Percentiles rank a stretch among this genome's conserved stretches.
Conservation (phyloP, 306 rosid genomes). For the Vachellia pachyceras region DNA sequence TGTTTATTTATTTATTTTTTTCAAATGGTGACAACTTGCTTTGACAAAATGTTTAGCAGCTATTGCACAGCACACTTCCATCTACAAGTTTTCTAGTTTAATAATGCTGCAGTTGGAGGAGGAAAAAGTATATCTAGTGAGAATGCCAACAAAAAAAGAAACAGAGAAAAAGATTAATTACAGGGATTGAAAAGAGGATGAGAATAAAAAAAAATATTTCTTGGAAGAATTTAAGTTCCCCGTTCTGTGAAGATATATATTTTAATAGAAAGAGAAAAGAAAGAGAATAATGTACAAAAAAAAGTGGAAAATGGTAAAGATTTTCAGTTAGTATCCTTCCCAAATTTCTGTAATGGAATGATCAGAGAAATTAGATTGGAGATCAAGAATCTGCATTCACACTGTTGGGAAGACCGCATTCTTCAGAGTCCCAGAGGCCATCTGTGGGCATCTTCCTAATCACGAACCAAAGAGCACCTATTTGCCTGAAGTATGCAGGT, state of each 20-base stretch:
- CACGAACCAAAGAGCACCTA: constrained; percentile 45
- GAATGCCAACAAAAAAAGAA: background rate
- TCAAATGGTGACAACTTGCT: constrained; percentile 35
- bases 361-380: constrained; percentile 38
- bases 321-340: background rate
- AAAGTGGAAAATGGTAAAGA: background rate
- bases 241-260: constrained; percentile 15
- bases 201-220: constrained; percentile 4
- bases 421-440: constrained; percentile 35
- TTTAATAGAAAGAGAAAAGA: constrained; percentile 15
- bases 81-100: constrained; percentile 56
- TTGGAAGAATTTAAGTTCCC: constrained; percentile 14
- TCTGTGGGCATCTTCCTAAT: constrained; percentile 35
- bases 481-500: constrained; percentile 41
- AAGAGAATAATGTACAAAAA: background rate
- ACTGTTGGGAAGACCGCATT: constrained; percentile 43
- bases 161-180: background rate
- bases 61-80: constrained; percentile 54
- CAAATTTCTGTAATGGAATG: background rate
- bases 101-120: constrained; percentile 47
- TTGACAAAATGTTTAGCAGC: constrained; percentile 52
- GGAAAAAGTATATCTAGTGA: constrained; percentile 11
- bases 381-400: constrained; percentile 37
- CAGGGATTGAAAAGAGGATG: constrained; percentile 28
- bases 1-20: background rate